A percentile compares a stretch with the other conserved stretches of the same genome.
phyloP scores from a whole-genome alignment of 257 asterid species.

The Agastache rugosa region DNA sequence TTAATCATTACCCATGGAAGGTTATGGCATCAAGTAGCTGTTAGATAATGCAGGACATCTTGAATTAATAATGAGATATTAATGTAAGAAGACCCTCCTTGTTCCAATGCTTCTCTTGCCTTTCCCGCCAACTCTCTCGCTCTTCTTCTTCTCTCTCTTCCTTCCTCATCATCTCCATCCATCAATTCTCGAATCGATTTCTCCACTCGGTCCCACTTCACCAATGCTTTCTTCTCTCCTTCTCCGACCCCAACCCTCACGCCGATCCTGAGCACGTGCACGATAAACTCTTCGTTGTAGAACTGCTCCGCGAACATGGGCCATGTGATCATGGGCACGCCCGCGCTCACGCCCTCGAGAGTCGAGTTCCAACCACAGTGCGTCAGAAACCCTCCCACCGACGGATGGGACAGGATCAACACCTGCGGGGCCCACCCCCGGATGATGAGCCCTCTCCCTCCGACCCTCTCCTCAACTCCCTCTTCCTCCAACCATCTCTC shows the following conservation, averaged over 20 bases:
- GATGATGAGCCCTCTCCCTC: constrained; percentile 38
- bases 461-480: constrained; percentile 33
- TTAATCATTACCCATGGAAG: too few relatives aligned
- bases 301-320: constrained; percentile 50
- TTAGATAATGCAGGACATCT: constrained; percentile 3
- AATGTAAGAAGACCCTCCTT: constrained; percentile 47
- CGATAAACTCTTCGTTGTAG: constrained; percentile 42
- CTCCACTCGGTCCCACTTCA: constrained; percentile 38
- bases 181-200: constrained; percentile 30
- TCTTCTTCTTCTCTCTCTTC: constrained; percentile 42
- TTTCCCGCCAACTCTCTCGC: constrained; percentile 40
- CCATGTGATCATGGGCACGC: constrained; percentile 47
- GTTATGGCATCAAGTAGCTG: not conserved
- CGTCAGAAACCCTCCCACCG: constrained; percentile 47
- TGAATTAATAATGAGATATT: constrained; percentile 40
- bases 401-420: constrained; percentile 36
- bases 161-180: constrained; percentile 44
- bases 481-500: constrained; percentile 41
- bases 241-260: constrained; percentile 25
- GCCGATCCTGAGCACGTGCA: constrained; percentile 36
- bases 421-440: constrained; percentile 62
- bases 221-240: constrained; percentile 9
- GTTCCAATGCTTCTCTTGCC: constrained; percentile 43
- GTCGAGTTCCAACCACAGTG: constrained; percentile 52
- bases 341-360: constrained; percentile 36